Evolutionary conservation across 169 alveolate species (phyloP), one percentile per base, ranked within the genome.

Genomic region (Theileria sp.): DNA sequence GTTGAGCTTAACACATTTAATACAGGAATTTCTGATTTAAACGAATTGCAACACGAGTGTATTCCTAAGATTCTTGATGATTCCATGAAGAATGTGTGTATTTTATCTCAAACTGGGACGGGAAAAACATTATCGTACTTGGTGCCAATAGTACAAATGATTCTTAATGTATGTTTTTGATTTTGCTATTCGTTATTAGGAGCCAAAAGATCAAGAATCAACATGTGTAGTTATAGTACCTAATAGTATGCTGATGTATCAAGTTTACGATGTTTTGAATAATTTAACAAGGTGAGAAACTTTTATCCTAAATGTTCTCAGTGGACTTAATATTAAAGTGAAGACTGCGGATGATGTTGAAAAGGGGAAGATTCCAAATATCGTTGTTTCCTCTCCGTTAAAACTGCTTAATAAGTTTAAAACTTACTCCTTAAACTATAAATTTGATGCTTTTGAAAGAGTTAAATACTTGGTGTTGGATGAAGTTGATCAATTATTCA

Each of bases 121-220:
- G 98, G 98, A 34, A 96, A 96, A 87, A 94, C 98, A 7, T 71
- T 96, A 69, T 91, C 97, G 19, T 96, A 94, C 89, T 86, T 95
- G 54, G 81, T 95, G 34, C 98, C 98, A 10, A 74, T 95, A n/a
- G 77, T 96, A n/a, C 83, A 65, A 7, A 32, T 78, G 36, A 13
- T 69, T 13, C 65, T 51, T 36, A 50, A 23, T 2, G 77, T 51
- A 7, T 13, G 34, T 69, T 36, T 32, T 32, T 17, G 38, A 68
- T 8, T 19, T 32, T 21, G 19, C n/a, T n/a, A 26, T 28, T 54
- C 70, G 66, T 17, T 13, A 34, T 17, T 19, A 28, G n/a, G 23
- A 64, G 49, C 23, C 17, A 25, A 15, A 36, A 5, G 78, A 62
- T n/a, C 0, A 62, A 34, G 68, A 70, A 34, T 76, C 89, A 17